These are phyloP conservation scores for Cochlearia excelsa DNA, from an alignment of 345 rosid species.

Conservation along the genomic window DNA sequence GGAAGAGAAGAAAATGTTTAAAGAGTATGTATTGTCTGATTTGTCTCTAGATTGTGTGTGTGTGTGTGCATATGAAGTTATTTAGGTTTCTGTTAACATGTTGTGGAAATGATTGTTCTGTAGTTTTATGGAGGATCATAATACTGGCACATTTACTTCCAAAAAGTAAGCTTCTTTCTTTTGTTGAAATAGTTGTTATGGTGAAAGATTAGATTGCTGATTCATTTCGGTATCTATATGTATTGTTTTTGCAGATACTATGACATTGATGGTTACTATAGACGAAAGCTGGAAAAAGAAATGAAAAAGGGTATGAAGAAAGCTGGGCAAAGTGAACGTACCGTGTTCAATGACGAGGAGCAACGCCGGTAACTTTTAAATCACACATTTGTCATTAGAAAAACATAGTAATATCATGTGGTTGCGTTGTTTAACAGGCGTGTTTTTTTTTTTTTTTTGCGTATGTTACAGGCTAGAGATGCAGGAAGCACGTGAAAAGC, in stretches of 20 bases:
- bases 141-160: slow-evolving; percentile 95
- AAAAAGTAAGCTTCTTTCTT: slow-evolving; percentile 66
- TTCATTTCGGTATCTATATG: background rate
- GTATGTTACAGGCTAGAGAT: slow-evolving; percentile 64
- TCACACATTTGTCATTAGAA: background rate
- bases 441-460: slow-evolving; percentile 10
- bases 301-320: slow-evolving; percentile 63
- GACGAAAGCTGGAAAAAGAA: slow-evolving; percentile 68
- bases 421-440: background rate
- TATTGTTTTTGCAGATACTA: slow-evolving; percentile 54
- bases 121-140: slow-evolving; percentile 99
- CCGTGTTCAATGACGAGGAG: slow-evolving; percentile 93
- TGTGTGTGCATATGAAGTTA: background rate
- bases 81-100: slow-evolving; percentile 4
- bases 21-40: slow-evolving; percentile 49
- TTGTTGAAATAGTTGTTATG: background rate
- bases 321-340: slow-evolving; percentile 60
- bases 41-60: background rate
- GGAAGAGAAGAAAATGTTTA: slow-evolving; percentile 98
- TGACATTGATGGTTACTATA: slow-evolving; percentile 80
- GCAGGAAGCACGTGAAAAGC: slow-evolving; percentile 74
- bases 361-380: slow-evolving; percentile 58
- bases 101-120: slow-evolving; percentile 8
- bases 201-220: background rate
- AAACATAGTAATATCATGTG: background rate